Percentiles rank a stretch among this genome's conserved stretches.
These are phyloP conservation scores for Penicillium sp. DNA, from an alignment of 2,329 filamentous ascomycete species.

Conservation along the genomic window DNA sequence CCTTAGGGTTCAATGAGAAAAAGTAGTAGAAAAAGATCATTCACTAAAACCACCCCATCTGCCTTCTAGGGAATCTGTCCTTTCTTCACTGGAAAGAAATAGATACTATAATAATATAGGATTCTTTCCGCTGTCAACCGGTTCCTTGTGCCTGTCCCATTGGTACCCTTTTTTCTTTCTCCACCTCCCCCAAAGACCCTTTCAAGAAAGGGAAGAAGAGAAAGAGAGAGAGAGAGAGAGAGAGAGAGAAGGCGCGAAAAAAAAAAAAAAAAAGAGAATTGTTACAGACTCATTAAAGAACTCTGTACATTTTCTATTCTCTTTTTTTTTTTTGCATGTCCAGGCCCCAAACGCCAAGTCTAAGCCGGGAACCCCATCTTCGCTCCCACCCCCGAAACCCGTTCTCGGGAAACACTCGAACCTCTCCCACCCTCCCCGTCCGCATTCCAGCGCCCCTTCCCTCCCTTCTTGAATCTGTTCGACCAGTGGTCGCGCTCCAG, in stretches of 20 bases:
- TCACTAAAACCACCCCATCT: neutral
- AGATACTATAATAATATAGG: neutral
- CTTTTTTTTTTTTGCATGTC: neutral
- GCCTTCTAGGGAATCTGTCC: neutral
- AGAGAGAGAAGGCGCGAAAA: no score
- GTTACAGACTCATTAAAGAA: neutral
- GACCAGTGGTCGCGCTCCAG: constrained; percentile 9
- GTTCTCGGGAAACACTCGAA: neutral
- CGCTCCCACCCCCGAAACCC: neutral
- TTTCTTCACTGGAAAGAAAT: neutral
- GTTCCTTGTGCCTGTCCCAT: constrained; percentile 1
- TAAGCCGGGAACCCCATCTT: neutral
- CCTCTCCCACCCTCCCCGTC: neutral
- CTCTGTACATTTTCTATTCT: constrained; percentile 2
- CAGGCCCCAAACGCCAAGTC: constrained; percentile 15
- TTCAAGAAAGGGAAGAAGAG: neutral
- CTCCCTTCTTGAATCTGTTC: constrained; percentile 15
- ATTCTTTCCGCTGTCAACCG: constrained; percentile 1
- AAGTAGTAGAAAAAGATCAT: neutral
- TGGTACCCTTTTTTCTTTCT: neutral
- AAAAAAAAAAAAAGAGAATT: neutral
- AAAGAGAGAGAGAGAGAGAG: neutral
- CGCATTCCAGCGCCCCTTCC: constrained; percentile 9
- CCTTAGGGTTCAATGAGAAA: neutral
- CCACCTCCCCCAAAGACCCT: neutral